A percentile compares a stretch with the other conserved stretches of the same genome.
These are phyloP conservation scores for Acanthamoeba comandoni DNA, from an alignment of 208 protist genomes.

Conservation along the genomic window DNA sequence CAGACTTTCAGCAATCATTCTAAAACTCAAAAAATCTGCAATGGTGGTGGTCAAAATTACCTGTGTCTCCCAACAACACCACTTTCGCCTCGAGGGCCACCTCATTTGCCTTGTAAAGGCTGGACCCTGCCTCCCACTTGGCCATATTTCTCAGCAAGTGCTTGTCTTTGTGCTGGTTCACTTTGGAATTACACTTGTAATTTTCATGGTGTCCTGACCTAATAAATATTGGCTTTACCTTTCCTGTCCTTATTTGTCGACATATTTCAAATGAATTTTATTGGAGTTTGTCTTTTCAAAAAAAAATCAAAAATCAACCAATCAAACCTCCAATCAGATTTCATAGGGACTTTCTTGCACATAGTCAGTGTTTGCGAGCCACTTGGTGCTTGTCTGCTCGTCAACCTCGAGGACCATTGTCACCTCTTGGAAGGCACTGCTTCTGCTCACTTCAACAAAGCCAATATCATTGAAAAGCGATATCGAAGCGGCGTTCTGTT, in stretches of 20 bases:
- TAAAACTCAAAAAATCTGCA: neutral
- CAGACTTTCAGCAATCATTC: neutral
- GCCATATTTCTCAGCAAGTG: no score
- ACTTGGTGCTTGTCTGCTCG: neutral
- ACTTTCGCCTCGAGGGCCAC: conserved; percentile 44
- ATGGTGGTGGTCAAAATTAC: neutral
- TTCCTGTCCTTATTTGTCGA: no score
- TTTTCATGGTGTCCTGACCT: no score
- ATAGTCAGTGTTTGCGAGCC: no score
- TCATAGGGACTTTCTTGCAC: no score
- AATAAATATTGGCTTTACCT: no score
- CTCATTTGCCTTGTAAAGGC: conserved; percentile 28
- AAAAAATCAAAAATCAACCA: no score
- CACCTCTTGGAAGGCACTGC: conserved; percentile 68
- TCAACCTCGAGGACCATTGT: conserved; percentile 34
- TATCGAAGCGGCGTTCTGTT: conserved; percentile 36
- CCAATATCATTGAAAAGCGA: conserved; percentile 31
- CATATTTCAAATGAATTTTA: no score
- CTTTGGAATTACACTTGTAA: no score
- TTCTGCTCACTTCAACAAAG: conserved; percentile 61
- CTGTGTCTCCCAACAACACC: conserved; percentile 38
- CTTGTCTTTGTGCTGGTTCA: no score
- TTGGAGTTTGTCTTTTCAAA: no score
- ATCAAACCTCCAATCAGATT: no score
- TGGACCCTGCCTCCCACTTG: neutral